These are phyloP conservation scores for Daldinia sp. DNA, from an alignment of 2,329 filamentous ascomycete species.

Conservation along the genomic window DNA sequence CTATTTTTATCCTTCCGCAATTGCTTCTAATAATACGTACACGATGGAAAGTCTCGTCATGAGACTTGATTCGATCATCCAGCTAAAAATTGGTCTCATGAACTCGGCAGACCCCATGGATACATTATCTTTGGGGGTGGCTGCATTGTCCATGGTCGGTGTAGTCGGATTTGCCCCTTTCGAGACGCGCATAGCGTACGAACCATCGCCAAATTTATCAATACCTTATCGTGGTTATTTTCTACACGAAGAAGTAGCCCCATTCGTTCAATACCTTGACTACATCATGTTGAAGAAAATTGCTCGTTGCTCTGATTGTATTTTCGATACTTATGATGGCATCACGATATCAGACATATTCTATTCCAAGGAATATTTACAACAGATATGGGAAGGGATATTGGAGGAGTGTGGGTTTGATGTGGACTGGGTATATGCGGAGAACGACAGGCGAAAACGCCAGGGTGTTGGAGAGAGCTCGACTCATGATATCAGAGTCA, in stretches of 20 bases:
- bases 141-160: background rate
- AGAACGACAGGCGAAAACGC: slow-evolving; percentile 32
- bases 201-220: background rate
- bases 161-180: background rate
- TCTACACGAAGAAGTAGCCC: background rate
- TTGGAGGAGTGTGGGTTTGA: slow-evolving; percentile 38
- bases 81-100: slow-evolving; percentile 2
- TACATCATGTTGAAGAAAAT: slow-evolving; percentile 34
- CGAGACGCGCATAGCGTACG: background rate
- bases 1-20: background rate
- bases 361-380: background rate
- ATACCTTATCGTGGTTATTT: background rate
- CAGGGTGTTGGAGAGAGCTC: slow-evolving; percentile 35
- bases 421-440: slow-evolving; percentile 34
- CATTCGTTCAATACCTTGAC: slow-evolving; percentile 11
- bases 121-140: background rate
- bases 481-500: slow-evolving; percentile 36
- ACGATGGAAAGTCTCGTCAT: background rate
- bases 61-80: slow-evolving; percentile 3
- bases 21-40: background rate
- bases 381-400: slow-evolving; percentile 35
- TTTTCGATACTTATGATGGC: slow-evolving; percentile 20
- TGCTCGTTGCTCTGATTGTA: slow-evolving; percentile 23
- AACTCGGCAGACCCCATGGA: background rate
- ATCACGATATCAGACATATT: slow-evolving; percentile 6